phyloP scores from a whole-genome alignment of 192 early-diverging fungal species.

The Coemansia sp. region DNA sequence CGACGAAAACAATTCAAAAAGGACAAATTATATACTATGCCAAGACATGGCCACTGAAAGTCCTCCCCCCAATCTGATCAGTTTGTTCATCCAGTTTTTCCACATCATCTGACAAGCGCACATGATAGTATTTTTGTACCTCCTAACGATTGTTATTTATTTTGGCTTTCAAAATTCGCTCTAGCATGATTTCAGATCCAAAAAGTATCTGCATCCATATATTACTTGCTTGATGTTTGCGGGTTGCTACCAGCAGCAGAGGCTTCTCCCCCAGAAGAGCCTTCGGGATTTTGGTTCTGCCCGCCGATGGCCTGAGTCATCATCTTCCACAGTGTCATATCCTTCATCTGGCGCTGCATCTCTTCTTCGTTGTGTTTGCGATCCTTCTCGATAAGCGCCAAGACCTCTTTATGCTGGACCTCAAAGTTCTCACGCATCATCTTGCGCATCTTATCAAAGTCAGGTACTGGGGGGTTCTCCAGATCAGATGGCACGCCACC shows the following conservation, averaged over 20 bases:
- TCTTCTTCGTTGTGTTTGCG: conserved; percentile 65
- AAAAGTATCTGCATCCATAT: background rate
- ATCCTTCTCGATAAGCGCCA: conserved; percentile 72
- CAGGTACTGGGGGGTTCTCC: conserved; percentile 65
- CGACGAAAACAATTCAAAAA: no score
- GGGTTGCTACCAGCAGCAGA: background rate
- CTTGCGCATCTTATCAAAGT: conserved; percentile 66
- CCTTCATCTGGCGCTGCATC: conserved; percentile 80
- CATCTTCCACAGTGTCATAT: conserved; percentile 90
- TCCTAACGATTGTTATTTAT: no score
- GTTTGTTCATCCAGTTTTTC: no score
- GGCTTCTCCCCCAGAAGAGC: background rate
- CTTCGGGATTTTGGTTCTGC: background rate
- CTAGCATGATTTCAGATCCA: no score
- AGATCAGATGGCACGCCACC: conserved; percentile 43
- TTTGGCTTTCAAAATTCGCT: no score
- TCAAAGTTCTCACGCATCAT: conserved; percentile 62
- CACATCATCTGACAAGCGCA: no score
- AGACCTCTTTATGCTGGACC: conserved; percentile 65
- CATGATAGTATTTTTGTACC: no score
- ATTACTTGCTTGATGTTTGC: conserved; percentile 3
- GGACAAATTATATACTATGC: no score
- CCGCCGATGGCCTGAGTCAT: conserved; percentile 49
- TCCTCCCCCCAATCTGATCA: no score
- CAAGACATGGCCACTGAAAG: no score